phyloP scores from a whole-genome alignment of 2,329 filamentous ascomycete species.

The Aspergillus intermedius region DNA sequence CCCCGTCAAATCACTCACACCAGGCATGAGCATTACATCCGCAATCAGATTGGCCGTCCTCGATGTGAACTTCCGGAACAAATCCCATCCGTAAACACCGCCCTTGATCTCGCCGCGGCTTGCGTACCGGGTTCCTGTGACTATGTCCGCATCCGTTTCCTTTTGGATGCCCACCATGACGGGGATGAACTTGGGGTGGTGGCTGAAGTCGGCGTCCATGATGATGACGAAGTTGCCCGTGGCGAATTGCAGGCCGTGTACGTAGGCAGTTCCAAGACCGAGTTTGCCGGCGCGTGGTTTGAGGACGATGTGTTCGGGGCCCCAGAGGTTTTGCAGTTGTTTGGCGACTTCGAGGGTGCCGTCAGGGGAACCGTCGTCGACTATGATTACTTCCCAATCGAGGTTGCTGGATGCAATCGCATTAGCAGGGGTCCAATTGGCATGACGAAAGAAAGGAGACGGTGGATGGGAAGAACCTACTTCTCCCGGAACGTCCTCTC shows the following conservation, averaged over 20 bases:
- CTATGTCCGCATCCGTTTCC: constrained; percentile 80
- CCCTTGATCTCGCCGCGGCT: constrained; percentile 57
- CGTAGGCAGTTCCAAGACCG: constrained; percentile 92
- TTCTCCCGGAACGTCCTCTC: constrained; percentile 84
- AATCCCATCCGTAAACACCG: constrained; percentile 93
- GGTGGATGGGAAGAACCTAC: constrained; percentile 46
- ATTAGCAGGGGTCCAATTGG: neutral
- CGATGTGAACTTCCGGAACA: constrained; percentile 69
- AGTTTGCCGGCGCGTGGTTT: constrained; percentile 90
- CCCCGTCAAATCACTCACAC: constrained; percentile 91
- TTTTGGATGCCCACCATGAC: constrained; percentile 82
- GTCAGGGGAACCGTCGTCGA: constrained; percentile 96
- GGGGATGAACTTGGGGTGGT: constrained; percentile 98
- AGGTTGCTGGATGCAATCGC: constrained; percentile 59
- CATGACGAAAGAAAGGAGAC: neutral
- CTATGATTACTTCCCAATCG: constrained; percentile 95
- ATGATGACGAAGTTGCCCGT: constrained; percentile 97
- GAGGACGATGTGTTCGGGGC: constrained; percentile 66
- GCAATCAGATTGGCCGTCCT: constrained; percentile 88
- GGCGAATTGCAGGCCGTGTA: constrained; percentile 83
- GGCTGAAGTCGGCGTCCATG: constrained; percentile 99
- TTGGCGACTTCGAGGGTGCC: constrained; percentile 85
- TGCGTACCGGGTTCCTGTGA: constrained; percentile 92
- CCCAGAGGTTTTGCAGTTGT: constrained; percentile 83
- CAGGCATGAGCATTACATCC: constrained; percentile 85